Conservation (phyloP, 1,284 basidiomycete species). For the Sanguinoderma infundibulare region DNA sequence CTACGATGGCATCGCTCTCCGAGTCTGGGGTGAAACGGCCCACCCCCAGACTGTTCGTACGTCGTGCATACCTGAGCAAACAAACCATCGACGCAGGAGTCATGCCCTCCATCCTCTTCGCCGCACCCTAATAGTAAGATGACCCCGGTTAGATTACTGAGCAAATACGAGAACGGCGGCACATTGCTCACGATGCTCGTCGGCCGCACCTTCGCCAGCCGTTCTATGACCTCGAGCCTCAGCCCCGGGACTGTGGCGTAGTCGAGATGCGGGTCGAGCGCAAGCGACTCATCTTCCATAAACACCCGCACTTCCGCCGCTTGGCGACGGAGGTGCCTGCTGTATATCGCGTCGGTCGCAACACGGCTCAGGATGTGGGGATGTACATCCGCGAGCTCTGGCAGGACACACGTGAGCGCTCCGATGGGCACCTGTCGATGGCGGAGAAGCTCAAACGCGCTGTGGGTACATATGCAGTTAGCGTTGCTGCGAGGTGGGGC, state of each 20-base stretch:
- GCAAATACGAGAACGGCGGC: too few species aligned
- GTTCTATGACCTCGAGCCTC: constrained; percentile 78
- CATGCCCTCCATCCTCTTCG: constrained; percentile 88
- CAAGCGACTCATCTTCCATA: constrained; percentile 74
- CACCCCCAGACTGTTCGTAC: not conserved
- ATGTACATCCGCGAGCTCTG: constrained; percentile 57
- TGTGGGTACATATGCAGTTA: constrained; percentile 34
- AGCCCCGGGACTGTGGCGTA: constrained; percentile 70
- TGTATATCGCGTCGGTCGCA: constrained; percentile 72
- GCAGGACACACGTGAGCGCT: constrained; percentile 54
- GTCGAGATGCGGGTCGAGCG: constrained; percentile 72
- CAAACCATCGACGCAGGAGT: constrained; percentile 73
- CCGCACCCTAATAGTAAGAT: constrained; percentile 86
- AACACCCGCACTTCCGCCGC: constrained; percentile 79
- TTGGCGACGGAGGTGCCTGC: constrained; percentile 68
- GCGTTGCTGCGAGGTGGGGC: not conserved
- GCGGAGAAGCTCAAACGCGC: constrained; percentile 79
- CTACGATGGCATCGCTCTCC: not conserved
- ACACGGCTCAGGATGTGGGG: constrained; percentile 62
- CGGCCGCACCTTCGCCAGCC: constrained; percentile 63
- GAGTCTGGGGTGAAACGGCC: not conserved
- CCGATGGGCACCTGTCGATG: constrained; percentile 59
- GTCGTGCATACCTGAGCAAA: constrained; percentile 66
- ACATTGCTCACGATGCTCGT: constrained; percentile 64
- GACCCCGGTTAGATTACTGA: too few species aligned